Base-by-base conservation (phyloP, 495 filamentous ascomycete species). In the Glonium stellatum region DNA sequence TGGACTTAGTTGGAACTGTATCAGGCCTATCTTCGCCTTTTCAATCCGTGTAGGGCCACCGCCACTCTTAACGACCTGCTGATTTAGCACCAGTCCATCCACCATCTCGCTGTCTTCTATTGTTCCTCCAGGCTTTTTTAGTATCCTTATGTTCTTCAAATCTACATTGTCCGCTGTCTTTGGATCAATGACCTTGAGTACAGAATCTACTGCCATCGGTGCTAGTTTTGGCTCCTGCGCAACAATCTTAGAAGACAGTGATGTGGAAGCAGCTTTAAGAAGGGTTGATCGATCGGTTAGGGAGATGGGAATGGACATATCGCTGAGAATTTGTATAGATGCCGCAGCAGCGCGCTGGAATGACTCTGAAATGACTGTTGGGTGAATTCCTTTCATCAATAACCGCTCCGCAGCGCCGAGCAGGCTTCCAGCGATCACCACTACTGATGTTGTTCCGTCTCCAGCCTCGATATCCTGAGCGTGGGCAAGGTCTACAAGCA, bases 31-130 rank as follows among this genome's bases (percentile, higher is more conserved):
- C 78, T 76, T 86, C 49, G 93, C 95, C 80, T 97, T 98, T 78
- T 98, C 93, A 80, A 97, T 92, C 71, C 92, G 82, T 64, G 87
- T 82, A 21, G 93, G 92, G 6, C 93, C 93, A 66, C 91, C 89
- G 19, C 88, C 91, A 72, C 83, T 89, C 82, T 98, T 98, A 72
- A 97, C 84, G 47, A 95, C 91, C 21, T 82, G 83, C 74, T 98
- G 93, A 70, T 90, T 90, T 62, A 98, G 79, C 58, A 98, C 92
- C 54, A 98, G 72, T 11, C 93, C 93, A 72, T 98, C 95, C 31
- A 97, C 82, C 80, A 98, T 87, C 79, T 98, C 93, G 71, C 89
- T 93, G 70, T 98, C 93, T 67, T 97, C 93, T 74, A 98, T 97
- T 56, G 93, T 97, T 48, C 93, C 93, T 69, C 93, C 93, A 54